Evolutionary conservation across 83 land plant genomes (phyloP).

Genomic region (Picea mariana): DNA sequence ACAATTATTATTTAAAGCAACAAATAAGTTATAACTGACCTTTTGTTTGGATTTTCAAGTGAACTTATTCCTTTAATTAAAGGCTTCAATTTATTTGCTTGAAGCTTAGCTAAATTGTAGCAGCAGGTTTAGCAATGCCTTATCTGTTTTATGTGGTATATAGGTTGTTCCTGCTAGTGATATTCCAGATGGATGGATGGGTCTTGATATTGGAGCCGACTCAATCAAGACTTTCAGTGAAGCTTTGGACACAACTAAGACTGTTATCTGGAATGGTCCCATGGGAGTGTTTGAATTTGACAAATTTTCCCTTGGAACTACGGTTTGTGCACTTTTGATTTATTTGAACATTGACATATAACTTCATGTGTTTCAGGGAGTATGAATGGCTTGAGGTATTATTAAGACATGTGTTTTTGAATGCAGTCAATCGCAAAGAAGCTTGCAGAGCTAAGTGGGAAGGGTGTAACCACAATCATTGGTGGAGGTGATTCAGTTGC

Average conservation of each 20-base stretch:
- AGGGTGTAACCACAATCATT: conserved; percentile 83
- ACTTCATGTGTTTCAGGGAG: not conserved
- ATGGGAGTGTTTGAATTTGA: conserved; percentile 95
- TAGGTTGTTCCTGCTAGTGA: conserved; percentile 67
- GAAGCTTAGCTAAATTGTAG: not conserved
- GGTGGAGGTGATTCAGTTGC: conserved; percentile 93
- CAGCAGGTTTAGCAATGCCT: not conserved
- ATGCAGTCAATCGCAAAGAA: conserved; percentile 73
- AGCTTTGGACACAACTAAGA: conserved; percentile 73
- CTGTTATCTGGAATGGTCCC: conserved; percentile 90
- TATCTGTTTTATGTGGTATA: conserved; percentile 1
- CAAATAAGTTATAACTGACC: not conserved
- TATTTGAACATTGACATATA: not conserved
- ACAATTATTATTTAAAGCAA: no score
- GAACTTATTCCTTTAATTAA: not conserved
- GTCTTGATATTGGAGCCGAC: conserved; percentile 85
- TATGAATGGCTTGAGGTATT: not conserved
- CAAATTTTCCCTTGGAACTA: conserved; percentile 78
- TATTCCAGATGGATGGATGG: conserved; percentile 91
- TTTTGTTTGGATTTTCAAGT: not conserved
- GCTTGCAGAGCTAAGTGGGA: conserved; percentile 73
- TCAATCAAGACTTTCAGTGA: conserved; percentile 75
- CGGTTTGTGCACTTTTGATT: conserved; percentile 36
- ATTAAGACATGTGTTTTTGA: not conserved
- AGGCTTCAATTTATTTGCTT: not conserved